Evolutionary conservation across 2,329 filamentous ascomycete species (phyloP).

Genomic region (Cylindrodendrum hubeiense): DNA sequence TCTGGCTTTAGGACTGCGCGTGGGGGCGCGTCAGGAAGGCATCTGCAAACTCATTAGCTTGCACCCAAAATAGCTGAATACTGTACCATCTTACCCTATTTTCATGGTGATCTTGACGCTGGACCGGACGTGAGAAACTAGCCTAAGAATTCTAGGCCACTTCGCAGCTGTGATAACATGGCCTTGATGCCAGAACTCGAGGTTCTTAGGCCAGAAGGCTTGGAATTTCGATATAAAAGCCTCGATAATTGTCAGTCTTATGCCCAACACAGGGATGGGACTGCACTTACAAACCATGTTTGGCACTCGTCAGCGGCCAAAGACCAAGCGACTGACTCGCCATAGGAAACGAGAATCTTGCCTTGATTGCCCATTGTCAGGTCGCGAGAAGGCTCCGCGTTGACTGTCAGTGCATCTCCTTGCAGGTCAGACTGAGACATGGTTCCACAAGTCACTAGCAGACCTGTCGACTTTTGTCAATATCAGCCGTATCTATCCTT

Average conservation of each 20-base stretch:
- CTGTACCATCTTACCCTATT: slow-evolving; percentile 24
- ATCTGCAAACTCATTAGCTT: slow-evolving; percentile 9
- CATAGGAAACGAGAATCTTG: slow-evolving; percentile 52
- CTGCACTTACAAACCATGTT: slow-evolving; percentile 58
- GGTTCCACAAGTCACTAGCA: slow-evolving; percentile 58
- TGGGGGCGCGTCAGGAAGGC: slow-evolving; percentile 27
- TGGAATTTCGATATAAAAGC: slow-evolving; percentile 56
- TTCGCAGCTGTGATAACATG: slow-evolving; percentile 42
- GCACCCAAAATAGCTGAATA: not conserved
- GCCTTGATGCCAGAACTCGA: slow-evolving; percentile 53
- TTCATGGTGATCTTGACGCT: slow-evolving; percentile 42
- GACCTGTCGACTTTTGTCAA: slow-evolving; percentile 34
- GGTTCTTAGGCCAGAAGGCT: slow-evolving; percentile 55
- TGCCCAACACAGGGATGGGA: not conserved
- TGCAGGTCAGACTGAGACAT: slow-evolving; percentile 51
- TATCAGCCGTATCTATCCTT: not conserved
- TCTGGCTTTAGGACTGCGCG: slow-evolving; percentile 32
- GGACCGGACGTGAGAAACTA: slow-evolving; percentile 37
- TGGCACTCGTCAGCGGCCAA: slow-evolving; percentile 54
- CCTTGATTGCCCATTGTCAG: slow-evolving; percentile 26
- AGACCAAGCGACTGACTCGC: slow-evolving; percentile 53
- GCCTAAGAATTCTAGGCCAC: slow-evolving; percentile 48
- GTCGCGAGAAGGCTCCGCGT: slow-evolving; percentile 45
- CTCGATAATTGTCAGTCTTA: slow-evolving; percentile 38
- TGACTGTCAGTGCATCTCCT: slow-evolving; percentile 48